Conservation (phyloP, 2,329 filamentous ascomycete genomes). For the Ampelomyces quisqualis region DNA sequence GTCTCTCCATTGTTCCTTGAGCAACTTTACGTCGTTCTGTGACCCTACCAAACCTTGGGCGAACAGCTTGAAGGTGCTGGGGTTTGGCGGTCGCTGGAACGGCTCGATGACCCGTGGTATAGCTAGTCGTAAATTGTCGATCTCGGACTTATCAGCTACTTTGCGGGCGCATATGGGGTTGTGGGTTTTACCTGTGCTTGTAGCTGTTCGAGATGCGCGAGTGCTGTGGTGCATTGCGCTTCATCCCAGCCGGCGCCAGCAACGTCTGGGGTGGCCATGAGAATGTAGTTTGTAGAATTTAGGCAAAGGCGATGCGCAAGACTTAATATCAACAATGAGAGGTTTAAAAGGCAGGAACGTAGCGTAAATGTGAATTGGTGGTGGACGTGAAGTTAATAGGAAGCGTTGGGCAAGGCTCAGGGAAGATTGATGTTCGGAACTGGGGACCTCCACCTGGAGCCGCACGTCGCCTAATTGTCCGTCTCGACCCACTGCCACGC, state of each 20-base stretch:
- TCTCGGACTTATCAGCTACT: slow-evolving; percentile 30
- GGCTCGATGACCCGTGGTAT: slow-evolving; percentile 48
- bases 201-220: slow-evolving; percentile 48
- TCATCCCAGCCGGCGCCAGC: slow-evolving; percentile 40
- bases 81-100: slow-evolving; percentile 32
- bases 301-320: neutral
- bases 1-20: slow-evolving; percentile 43
- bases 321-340: neutral
- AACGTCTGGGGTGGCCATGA: slow-evolving; percentile 19
- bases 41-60: slow-evolving; percentile 42
- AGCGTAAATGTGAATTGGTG: slow-evolving; percentile 8
- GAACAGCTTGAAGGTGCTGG: slow-evolving; percentile 43
- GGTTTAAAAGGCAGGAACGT: neutral
- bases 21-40: slow-evolving; percentile 40
- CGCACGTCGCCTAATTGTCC: slow-evolving; percentile 5
- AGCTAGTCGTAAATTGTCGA: slow-evolving; percentile 47
- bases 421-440: slow-evolving; percentile 13
- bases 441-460: slow-evolving; percentile 6
- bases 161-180: neutral
- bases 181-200: slow-evolving; percentile 43
- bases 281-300: slow-evolving; percentile 1
- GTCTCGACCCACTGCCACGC: slow-evolving; percentile 15
- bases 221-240: slow-evolving; percentile 44
- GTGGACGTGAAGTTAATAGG: slow-evolving; percentile 4
- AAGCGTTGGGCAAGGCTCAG: slow-evolving; percentile 2